A percentile compares a stretch with the other conserved stretches of the same genome.
Conservation (phyloP, 2,329 filamentous ascomycete genomes). For the Talaromyces atroroseus region DNA sequence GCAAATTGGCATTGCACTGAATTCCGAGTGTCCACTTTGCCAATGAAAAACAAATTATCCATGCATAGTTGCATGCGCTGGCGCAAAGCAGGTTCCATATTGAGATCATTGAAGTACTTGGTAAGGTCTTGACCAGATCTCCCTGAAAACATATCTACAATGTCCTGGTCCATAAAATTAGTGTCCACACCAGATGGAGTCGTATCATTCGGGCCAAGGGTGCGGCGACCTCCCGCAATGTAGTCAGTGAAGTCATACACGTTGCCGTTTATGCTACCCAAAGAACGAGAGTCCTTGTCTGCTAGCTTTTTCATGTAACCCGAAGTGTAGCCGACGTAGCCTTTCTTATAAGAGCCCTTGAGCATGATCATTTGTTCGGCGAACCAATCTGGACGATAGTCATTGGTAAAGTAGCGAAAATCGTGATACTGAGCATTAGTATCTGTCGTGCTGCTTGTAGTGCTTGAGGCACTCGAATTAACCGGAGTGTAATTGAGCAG, state of each 20-base stretch:
- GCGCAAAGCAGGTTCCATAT: conserved; percentile 53
- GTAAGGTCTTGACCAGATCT: conserved; percentile 74
- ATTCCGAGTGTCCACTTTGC: conserved; percentile 84
- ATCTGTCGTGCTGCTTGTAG: conserved; percentile 61
- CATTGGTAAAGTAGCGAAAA: conserved; percentile 78
- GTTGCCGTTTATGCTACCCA: conserved; percentile 71
- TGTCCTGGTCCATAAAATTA: conserved; percentile 73
- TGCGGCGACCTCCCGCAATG: conserved; percentile 64
- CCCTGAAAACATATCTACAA: conserved; percentile 71
- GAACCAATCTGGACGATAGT: conserved; percentile 87
- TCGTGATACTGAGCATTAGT: conserved; percentile 80
- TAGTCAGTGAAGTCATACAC: conserved; percentile 92
- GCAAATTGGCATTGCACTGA: conserved; percentile 81
- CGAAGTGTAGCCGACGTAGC: conserved; percentile 75
- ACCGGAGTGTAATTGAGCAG: conserved; percentile 74
- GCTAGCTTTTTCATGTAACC: conserved; percentile 69
- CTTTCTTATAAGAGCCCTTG: conserved; percentile 74
- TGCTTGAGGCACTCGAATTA: conserved; percentile 66
- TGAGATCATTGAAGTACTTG: conserved; percentile 71
- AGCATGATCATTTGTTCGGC: conserved; percentile 78
- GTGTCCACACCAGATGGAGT: conserved; percentile 48
- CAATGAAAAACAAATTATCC: conserved; percentile 91
- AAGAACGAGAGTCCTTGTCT: conserved; percentile 52
- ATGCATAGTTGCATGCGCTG: conserved; percentile 73
- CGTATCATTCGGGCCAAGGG: conserved; percentile 53